Base-by-base conservation (phyloP, 1,284 basidiomycete species). In the Fomes fomentarius region DNA sequence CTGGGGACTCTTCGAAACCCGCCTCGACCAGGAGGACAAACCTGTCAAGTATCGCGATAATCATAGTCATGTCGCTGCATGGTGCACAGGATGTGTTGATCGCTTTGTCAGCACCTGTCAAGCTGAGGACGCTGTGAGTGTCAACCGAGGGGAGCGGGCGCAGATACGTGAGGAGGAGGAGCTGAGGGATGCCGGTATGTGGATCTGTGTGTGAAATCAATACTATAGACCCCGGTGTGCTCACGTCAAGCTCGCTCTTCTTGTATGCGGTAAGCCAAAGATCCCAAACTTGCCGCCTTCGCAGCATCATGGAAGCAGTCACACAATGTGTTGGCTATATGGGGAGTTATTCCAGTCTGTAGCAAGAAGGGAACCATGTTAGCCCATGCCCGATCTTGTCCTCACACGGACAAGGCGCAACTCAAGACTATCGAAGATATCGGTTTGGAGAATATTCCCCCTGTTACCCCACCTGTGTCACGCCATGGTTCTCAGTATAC, bases 261-360 rank as follows among this genome's bases (percentile, higher is more conserved):
- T 35, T 35, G 15, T n/a, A 35, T 8, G 34, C 5, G 11, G 34
- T 6, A 10, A 35, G 34, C 34, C 5, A 35, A 35, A n/a, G 17
- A n/a, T 6, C 8, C 15, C 7, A n/a, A 35, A 5, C 34, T 35
- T 6, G 34, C 34, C 5, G 9, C 11, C 6, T n/a, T 10, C 11
- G 34, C 34, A 14, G 34, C 34, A 10, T 14, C 34, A 14, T 35
- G 34, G 34, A 8, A 35, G 15, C 11, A n/a, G 17, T 5, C 8
- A n/a, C 6, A 5, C 17, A 35, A 35, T n/a, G 15, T 35, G 6
- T n/a, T 10, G 11, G 34, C 6, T 10, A 35, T n/a, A 6, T 10
- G 11, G 9, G 52, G 52, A 28, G 56, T 58, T n/a, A 51, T 58
- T 24, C 56, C 52, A 3, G 19, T 58, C 19, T 43, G 38, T 14